Conservation (phyloP, 352 stramenopile species). For the Phytopythium oedochilum region DNA sequence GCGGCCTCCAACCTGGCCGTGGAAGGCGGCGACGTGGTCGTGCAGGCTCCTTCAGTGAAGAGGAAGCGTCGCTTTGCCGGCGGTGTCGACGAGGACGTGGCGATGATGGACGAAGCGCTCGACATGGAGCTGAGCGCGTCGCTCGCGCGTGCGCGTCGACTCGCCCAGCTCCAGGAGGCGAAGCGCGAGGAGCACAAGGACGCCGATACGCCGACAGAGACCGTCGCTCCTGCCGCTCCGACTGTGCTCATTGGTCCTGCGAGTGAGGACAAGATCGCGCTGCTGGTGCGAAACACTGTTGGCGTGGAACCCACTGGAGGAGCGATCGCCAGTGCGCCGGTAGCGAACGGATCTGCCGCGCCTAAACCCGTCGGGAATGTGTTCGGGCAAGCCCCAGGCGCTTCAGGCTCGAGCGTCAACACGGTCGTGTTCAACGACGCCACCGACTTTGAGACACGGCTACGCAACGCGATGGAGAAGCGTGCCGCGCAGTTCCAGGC, state of each 20-base stretch:
- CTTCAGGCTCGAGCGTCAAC: conserved; percentile 23
- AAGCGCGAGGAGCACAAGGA: conserved; percentile 13
- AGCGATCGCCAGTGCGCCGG: conserved; percentile 9
- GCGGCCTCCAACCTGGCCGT: conserved; percentile 9
- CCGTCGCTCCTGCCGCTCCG: background rate
- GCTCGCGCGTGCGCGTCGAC: conserved; percentile 55
- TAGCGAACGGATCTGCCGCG: conserved; percentile 6
- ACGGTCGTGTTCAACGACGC: conserved; percentile 81
- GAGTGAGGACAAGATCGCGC: conserved; percentile 55
- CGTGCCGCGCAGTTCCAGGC: conserved; percentile 49
- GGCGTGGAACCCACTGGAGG: conserved; percentile 12
- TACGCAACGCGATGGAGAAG: conserved; percentile 77
- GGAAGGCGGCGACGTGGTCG: background rate
- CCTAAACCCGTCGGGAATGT: conserved; percentile 21
- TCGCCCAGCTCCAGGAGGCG: conserved; percentile 37
- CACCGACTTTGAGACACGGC: conserved; percentile 74
- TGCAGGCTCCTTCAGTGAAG: conserved; percentile 8
- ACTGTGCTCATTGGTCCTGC: conserved; percentile 9
- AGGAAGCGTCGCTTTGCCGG: conserved; percentile 30
- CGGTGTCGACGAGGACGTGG: conserved; percentile 22
- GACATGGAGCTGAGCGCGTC: conserved; percentile 78
- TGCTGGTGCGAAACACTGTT: conserved; percentile 47
- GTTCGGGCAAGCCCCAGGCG: conserved; percentile 40
- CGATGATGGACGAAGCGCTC: conserved; percentile 44
- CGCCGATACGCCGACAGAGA: background rate